Evolutionary conservation across 2,329 filamentous ascomycete species (phyloP).

Genomic region (Alternaria alternata): DNA sequence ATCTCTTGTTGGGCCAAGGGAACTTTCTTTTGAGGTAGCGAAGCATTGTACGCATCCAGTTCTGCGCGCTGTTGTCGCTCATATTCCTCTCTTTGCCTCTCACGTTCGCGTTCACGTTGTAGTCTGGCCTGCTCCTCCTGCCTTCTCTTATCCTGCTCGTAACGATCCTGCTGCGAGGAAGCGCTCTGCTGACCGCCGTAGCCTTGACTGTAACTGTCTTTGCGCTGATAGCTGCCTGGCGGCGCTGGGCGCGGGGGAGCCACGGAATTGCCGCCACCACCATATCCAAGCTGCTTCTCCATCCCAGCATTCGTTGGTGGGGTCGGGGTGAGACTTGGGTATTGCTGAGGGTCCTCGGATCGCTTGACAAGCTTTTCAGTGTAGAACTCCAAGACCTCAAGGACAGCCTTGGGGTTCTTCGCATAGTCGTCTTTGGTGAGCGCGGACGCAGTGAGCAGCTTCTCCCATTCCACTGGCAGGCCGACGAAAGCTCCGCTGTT

Average conservation of each 20-base stretch:
- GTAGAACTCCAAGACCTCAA: conserved; percentile 85
- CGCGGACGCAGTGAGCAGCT: conserved; percentile 91
- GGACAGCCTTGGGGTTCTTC: conserved; percentile 78
- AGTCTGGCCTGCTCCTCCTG: conserved; percentile 52
- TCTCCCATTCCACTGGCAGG: conserved; percentile 95
- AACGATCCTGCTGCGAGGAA: conserved; percentile 38
- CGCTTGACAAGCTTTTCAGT: conserved; percentile 79
- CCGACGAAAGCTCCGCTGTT: conserved; percentile 95
- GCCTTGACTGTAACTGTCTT: conserved; percentile 56
- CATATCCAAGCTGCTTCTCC: conserved; percentile 60
- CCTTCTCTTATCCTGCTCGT: conserved; percentile 21
- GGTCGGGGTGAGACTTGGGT: conserved; percentile 72
- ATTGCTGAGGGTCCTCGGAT: conserved; percentile 73
- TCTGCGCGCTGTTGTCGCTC: conserved; percentile 68
- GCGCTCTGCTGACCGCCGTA: conserved; percentile 43
- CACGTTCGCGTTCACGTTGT: conserved; percentile 51
- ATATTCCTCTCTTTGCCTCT: conserved; percentile 52
- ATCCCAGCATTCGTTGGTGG: conserved; percentile 61
- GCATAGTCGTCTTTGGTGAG: conserved; percentile 99
- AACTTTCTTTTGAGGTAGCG: conserved; percentile 80
- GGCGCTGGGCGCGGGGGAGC: conserved; percentile 59
- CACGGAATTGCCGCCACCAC: conserved; percentile 54
- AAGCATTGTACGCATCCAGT: conserved; percentile 87
- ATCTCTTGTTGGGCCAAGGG: conserved; percentile 91
- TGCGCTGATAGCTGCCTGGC: conserved; percentile 52